phyloP scores from a whole-genome alignment of 352 stramenopile species.

The Phytopythium aichiense region DNA sequence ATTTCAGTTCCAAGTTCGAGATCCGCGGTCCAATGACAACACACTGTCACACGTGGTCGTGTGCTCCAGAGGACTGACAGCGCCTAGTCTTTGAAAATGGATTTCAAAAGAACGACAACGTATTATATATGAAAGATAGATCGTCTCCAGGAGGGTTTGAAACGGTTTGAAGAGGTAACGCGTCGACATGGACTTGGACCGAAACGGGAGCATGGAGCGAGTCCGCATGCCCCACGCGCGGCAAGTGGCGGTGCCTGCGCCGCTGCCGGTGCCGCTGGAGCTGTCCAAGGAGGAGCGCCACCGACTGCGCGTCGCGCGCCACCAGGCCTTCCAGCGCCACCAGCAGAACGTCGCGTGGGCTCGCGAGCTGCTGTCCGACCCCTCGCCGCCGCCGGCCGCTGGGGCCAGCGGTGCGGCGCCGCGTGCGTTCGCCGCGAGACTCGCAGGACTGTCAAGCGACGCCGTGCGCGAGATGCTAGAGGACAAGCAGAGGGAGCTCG shows the following conservation, averaged over 20 bases:
- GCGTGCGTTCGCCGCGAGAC: conserved; percentile 4
- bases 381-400: background rate
- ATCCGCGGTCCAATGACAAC: no score
- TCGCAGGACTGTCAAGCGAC: conserved; percentile 7
- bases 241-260: conserved; percentile 35
- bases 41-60: no score
- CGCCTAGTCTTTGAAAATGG: no score
- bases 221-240: conserved; percentile 15
- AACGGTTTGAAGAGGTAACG: no score
- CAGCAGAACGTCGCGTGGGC: conserved; percentile 66
- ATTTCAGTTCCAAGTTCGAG: no score
- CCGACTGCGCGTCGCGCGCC: conserved; percentile 43
- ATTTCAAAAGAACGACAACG: no score
- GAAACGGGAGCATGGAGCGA: no score
- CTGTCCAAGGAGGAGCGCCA: conserved; percentile 45
- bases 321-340: conserved; percentile 51
- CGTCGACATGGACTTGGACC: no score
- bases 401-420: background rate
- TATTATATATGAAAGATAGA: no score
- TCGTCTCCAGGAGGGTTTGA: no score
- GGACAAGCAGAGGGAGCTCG: conserved; percentile 11
- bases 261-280: conserved; percentile 22
- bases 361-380: conserved; percentile 25
- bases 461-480: conserved; percentile 16
- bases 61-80: no score